Conservation (phyloP, 164 flowering plant genomes). For the Nymphaea thermarum region DNA sequence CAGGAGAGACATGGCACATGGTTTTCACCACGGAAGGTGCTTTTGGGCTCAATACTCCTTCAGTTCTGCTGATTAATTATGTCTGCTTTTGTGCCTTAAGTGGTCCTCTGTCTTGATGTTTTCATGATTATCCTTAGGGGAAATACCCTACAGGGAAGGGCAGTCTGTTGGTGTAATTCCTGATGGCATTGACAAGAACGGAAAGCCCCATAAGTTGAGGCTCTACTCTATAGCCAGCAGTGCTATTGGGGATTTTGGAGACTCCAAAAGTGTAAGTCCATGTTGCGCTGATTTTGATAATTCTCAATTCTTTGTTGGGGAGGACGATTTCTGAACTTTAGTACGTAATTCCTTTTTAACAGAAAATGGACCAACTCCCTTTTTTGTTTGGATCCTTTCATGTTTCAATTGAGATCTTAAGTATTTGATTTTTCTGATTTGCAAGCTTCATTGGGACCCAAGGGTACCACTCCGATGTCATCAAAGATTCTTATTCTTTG, state of each 20-base stretch:
- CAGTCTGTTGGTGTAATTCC: slow-evolving; percentile 90
- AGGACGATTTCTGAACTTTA: no score
- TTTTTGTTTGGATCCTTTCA: no score
- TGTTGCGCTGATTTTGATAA: neutral
- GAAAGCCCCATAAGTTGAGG: slow-evolving; percentile 94
- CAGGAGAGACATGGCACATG: slow-evolving; percentile 99
- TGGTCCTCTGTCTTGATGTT: neutral
- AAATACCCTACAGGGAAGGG: slow-evolving; percentile 92
- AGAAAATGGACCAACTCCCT: no score
- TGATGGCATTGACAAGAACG: slow-evolving; percentile 87
- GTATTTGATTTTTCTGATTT: no score
- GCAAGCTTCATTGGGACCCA: no score
- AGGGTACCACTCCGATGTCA: no score
- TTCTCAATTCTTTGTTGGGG: no score
- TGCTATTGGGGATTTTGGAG: slow-evolving; percentile 97
- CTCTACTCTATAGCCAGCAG: slow-evolving; percentile 98
- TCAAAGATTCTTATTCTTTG: no score
- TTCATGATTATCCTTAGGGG: slow-evolving; percentile 35
- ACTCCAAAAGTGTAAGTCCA: slow-evolving; percentile 81
- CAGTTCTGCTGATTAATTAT: neutral
- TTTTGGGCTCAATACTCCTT: neutral
- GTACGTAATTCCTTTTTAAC: no score
- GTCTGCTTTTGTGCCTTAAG: neutral
- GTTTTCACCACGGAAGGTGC: slow-evolving; percentile 95
- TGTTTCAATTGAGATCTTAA: no score